A percentile compares a stretch with the other conserved stretches of the same genome.
Evolutionary conservation across 306 rosid species (phyloP).

Genomic region (Oemleria cerasiformis): DNA sequence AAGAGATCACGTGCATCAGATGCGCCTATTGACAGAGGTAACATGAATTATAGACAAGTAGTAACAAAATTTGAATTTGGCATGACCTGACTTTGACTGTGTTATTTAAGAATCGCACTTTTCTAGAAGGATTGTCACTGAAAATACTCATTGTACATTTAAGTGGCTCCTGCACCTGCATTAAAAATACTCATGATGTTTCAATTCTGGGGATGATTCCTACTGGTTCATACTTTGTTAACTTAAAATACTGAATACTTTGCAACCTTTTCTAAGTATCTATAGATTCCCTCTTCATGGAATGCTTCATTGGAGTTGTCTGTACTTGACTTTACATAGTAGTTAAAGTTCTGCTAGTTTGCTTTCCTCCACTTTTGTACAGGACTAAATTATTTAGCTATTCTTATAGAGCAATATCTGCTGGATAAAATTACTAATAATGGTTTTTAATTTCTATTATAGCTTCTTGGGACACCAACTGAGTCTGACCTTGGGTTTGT

Average conservation of each 20-base stretch:
- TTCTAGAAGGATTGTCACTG: background rate
- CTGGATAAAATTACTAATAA: constrained; percentile 28
- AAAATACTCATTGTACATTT: background rate
- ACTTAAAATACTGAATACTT: no score
- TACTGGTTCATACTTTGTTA: no score
- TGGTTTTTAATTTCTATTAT: constrained; percentile 20
- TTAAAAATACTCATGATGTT: background rate
- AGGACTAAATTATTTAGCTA: background rate
- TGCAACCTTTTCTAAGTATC: no score
- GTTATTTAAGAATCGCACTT: background rate
- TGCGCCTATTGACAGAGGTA: constrained; percentile 96
- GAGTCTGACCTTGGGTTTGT: constrained; percentile 86
- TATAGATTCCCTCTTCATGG: no score
- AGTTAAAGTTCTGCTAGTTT: background rate
- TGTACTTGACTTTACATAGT: background rate
- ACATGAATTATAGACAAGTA: constrained; percentile 15
- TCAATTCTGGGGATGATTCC: background rate
- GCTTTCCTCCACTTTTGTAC: background rate
- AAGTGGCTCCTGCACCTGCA: background rate
- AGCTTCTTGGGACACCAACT: constrained; percentile 98
- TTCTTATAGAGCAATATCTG: constrained; percentile 16
- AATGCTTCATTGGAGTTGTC: background rate
- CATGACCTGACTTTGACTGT: background rate
- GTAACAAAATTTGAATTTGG: background rate
- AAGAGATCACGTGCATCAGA: constrained; percentile 87